Conservation (phyloP, 2,329 filamentous ascomycete species). For the Pseudogymnoascus sp. region DNA sequence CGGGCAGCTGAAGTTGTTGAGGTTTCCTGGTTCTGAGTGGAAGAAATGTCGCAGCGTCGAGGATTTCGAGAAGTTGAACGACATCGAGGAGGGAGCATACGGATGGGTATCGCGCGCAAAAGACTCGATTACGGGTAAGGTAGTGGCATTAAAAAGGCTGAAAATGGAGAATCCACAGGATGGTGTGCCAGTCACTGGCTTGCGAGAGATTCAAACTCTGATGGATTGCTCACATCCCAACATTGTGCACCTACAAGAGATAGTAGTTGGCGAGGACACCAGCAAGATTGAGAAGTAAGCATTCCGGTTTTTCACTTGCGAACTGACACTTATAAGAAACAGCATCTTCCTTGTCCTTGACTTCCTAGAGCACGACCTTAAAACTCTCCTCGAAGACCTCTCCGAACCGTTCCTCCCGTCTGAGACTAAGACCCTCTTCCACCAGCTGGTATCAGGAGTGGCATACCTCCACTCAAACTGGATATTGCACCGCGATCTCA, state of each 20-base stretch:
- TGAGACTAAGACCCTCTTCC: slow-evolving; percentile 82
- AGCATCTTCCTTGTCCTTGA: slow-evolving; percentile 93
- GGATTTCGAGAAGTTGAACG: slow-evolving; percentile 85
- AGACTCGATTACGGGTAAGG: slow-evolving; percentile 61
- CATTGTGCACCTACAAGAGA: slow-evolving; percentile 71
- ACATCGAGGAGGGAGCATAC: slow-evolving; percentile 96
- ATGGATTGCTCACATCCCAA: slow-evolving; percentile 72
- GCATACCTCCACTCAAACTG: slow-evolving; percentile 79
- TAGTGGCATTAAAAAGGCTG: slow-evolving; percentile 88
- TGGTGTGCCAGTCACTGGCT: slow-evolving; percentile 74
- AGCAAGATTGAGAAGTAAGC: slow-evolving; percentile 45
- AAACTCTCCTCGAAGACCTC: slow-evolving; percentile 89
- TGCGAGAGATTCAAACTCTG: slow-evolving; percentile 89
- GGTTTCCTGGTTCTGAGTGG: slow-evolving; percentile 63
- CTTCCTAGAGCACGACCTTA: slow-evolving; percentile 94
- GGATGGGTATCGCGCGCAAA: slow-evolving; percentile 84
- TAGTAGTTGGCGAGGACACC: slow-evolving; percentile 64
- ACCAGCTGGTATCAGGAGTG: slow-evolving; percentile 72
- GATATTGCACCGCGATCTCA: slow-evolving; percentile 90
- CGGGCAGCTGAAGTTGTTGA: slow-evolving; percentile 50
- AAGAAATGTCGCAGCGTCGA: slow-evolving; percentile 66
- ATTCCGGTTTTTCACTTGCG: background rate
- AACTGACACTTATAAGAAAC: slow-evolving; percentile 26
- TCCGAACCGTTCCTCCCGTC: slow-evolving; percentile 84
- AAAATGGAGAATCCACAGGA: slow-evolving; percentile 76